A percentile compares a stretch with the other conserved stretches of the same genome.
phyloP scores from a whole-genome alignment of 768 basidiomycete species.

The Agaricus sinodeliciosus region DNA sequence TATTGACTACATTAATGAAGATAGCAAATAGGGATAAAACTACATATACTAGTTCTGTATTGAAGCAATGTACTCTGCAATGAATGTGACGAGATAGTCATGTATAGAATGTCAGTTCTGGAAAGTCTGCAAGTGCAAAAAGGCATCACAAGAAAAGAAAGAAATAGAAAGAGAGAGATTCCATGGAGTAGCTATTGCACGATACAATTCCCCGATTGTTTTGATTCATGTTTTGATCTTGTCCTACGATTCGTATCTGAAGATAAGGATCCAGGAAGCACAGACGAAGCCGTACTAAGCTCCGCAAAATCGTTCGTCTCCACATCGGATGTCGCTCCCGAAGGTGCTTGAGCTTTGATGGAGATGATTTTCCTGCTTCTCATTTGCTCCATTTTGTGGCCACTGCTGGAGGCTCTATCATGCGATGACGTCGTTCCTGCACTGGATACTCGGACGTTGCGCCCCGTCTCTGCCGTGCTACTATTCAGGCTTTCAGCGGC shows the following conservation, averaged over 20 bases:
- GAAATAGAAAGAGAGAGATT: slow-evolving; percentile 9
- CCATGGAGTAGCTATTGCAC: slow-evolving; percentile 32
- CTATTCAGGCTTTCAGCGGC: slow-evolving; percentile 37
- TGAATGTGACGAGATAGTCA: not conserved
- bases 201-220: slow-evolving; percentile 35
- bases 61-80: not conserved
- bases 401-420: not conserved
- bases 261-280: slow-evolving; percentile 30
- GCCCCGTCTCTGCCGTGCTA: slow-evolving; percentile 12
- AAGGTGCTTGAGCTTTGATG: not conserved
- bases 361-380: not conserved
- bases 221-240: slow-evolving; percentile 33
- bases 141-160: not conserved
- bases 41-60: slow-evolving; percentile 4
- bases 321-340: slow-evolving; percentile 21
- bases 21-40: not conserved
- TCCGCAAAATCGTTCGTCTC: slow-evolving; percentile 13
- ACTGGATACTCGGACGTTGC: slow-evolving; percentile 1
- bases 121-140: not conserved
- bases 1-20: not conserved
- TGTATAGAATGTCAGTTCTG: not conserved
- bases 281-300: slow-evolving; percentile 16
- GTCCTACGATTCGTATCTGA: slow-evolving; percentile 26
- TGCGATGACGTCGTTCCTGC: slow-evolving; percentile 5
- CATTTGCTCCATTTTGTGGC: not conserved